Conservation (phyloP, 139 green algal genomes). For the Astrephomene gubernaculifera region DNA sequence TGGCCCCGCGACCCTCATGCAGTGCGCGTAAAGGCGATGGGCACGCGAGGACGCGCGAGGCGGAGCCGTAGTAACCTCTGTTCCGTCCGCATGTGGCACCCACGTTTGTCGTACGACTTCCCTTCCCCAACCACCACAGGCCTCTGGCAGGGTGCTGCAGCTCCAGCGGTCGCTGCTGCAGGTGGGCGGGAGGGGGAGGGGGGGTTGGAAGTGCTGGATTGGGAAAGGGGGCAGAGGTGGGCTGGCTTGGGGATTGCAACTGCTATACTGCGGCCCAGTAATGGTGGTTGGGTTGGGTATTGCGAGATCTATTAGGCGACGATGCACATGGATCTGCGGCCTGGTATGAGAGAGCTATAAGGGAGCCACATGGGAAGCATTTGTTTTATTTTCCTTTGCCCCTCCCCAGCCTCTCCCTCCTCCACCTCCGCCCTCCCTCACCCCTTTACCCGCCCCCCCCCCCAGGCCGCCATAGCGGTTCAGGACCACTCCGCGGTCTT, state of each 20-base stretch:
- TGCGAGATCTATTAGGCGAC: too few relatives aligned
- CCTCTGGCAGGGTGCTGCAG: constrained; percentile 44
- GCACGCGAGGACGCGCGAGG: too few relatives aligned
- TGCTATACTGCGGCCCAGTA: too few relatives aligned
- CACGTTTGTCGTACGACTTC: neutral
- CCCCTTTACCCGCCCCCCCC: neutral
- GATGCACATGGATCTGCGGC: too few relatives aligned
- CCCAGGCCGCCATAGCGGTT: constrained; percentile 17
- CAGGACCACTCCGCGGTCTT: constrained; percentile 32
- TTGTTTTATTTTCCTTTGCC: too few relatives aligned
- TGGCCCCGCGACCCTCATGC: too few relatives aligned
- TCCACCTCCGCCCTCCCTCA: neutral
- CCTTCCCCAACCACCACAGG: constrained; percentile 11
- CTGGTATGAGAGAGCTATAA: too few relatives aligned
- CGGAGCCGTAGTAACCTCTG: too few relatives aligned
- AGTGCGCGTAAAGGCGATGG: too few relatives aligned
- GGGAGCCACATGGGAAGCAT: too few relatives aligned
- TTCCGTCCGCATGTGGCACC: neutral
- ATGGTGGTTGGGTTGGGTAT: too few relatives aligned
- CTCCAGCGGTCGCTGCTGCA: constrained; percentile 34
- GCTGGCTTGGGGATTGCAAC: neutral
- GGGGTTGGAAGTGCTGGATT: neutral
- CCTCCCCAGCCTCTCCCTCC: neutral
- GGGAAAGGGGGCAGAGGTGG: neutral
- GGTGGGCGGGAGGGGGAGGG: neutral